Evolutionary conservation across 2,329 filamentous ascomycete genomes (phyloP), one percentile per base, ranked within the genome.

Genomic region (Fusarium temperatum): DNA sequence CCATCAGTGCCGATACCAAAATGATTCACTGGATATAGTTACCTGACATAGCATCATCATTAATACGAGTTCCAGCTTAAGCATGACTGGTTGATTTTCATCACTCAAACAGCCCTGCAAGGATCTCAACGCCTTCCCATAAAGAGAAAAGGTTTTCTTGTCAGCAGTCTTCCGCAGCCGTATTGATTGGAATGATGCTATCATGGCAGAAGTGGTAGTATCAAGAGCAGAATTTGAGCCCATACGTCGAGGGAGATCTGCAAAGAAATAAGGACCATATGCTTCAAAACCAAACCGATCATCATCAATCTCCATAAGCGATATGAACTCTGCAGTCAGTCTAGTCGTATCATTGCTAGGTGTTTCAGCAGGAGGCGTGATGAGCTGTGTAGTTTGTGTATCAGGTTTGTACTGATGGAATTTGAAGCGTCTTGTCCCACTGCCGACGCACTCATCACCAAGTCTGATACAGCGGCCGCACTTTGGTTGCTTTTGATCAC

Each of bases 41-140:
- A 70, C 66, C 39, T 71, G 68, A 2, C 68, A 72, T 8, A 72
- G 17, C 68, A 72, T 68, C 45, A 68, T 44, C 62, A 72, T 71
- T 12, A 59, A n/a, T 1, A 72, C 63, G 2, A 66, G 17, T 42
- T 72, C 68, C 41, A 72, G 14, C 15, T 72, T 72, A 26, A 68
- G 41, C 26, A 47, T 47, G 2, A 30, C 57, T 1, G 69, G 36
- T 6, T 68, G 68, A 7, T 50, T 35, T 1, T 41, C 12, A 22
- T 72, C 68, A 13, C 38, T 17, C 35, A 72, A 30, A 20, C 53
- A 72, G 4, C n/a, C 30, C 18, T 68, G 67, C 7, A 72, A 13
- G 0, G 68, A 53, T 3, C 62, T 55, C 41, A 72, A 18, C 1
- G 68, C 68, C 18, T 63, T 72, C 1, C 69, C 69, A 41, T 63